Evolutionary conservation across 345 rosid genomes (phyloP).

Genomic region (Balakata baccata): DNA sequence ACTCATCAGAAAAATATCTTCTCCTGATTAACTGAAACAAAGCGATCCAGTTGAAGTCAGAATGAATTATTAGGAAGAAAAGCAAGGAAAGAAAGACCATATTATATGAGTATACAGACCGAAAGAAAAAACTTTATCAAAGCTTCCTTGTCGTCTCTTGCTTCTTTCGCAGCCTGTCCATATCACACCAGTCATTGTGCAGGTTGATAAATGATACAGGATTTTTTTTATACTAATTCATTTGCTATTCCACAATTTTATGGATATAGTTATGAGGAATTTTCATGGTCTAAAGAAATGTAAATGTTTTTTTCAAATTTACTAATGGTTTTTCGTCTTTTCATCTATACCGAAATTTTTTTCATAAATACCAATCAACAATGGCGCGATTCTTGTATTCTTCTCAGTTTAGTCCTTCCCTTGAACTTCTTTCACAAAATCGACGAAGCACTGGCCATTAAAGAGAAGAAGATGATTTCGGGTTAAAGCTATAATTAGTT

Average conservation of each 20-base stretch:
- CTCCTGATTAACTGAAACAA: conserved; percentile 77
- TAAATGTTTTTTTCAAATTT: too few relatives aligned
- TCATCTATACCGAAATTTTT: too few relatives aligned
- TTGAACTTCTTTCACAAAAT: too few relatives aligned
- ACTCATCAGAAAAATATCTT: conserved; percentile 87
- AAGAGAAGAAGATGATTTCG: too few relatives aligned
- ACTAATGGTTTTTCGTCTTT: too few relatives aligned
- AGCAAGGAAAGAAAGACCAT: neutral
- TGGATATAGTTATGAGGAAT: neutral
- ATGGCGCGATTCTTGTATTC: too few relatives aligned
- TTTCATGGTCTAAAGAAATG: too few relatives aligned
- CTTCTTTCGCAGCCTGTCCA: conserved; percentile 89
- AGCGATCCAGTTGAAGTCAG: conserved; percentile 5
- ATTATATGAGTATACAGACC: conserved; percentile 43
- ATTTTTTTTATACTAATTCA: neutral
- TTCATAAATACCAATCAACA: too few relatives aligned
- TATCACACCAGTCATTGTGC: conserved; percentile 13
- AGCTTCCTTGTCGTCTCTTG: conserved; percentile 95
- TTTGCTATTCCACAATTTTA: neutral
- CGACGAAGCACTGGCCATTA: too few relatives aligned
- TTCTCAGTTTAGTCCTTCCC: too few relatives aligned
- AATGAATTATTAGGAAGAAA: neutral
- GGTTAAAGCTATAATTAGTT: too few relatives aligned
- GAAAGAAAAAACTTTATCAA: conserved; percentile 68
- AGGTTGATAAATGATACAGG: neutral